Evolutionary conservation across 331 rosid species (phyloP).

Genomic region (Arachis monticola): DNA sequence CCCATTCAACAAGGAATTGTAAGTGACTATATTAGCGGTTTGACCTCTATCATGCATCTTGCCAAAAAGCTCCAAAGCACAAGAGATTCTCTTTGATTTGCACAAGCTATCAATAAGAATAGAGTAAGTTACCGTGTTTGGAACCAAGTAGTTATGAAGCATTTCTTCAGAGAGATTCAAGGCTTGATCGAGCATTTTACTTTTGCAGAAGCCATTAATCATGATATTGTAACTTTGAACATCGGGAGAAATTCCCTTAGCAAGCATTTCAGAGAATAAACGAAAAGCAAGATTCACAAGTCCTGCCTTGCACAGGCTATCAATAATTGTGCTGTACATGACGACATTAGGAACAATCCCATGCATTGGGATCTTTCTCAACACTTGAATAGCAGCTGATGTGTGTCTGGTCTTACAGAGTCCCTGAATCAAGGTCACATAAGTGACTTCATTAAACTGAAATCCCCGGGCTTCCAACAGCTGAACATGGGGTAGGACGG

Average conservation of each 20-base stretch:
- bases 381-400: background rate
- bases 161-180: constrained; percentile 29
- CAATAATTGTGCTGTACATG: no score
- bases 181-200: constrained; percentile 37
- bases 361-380: background rate
- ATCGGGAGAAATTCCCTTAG: background rate
- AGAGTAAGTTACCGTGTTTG: constrained; percentile 33
- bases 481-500: no score
- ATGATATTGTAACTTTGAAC: constrained; percentile 29
- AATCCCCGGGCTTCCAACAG: background rate
- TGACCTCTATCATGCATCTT: constrained; percentile 24
- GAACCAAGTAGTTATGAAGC: constrained; percentile 15
- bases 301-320: constrained; percentile 2
- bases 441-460: background rate
- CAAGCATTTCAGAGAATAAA: constrained; percentile 1
- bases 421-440: constrained; percentile 16
- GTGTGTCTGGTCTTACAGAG: background rate
- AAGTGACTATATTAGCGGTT: constrained; percentile 30
- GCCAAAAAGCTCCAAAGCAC: constrained; percentile 39
- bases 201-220: constrained; percentile 42
- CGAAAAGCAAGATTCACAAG: background rate
- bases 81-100: constrained; percentile 37
- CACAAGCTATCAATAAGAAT: constrained; percentile 41
- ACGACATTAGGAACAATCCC: no score
- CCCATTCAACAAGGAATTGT: constrained; percentile 34